Evolutionary conservation across 2,329 filamentous ascomycete species (phyloP).

Genomic region (Xylogone sp.): DNA sequence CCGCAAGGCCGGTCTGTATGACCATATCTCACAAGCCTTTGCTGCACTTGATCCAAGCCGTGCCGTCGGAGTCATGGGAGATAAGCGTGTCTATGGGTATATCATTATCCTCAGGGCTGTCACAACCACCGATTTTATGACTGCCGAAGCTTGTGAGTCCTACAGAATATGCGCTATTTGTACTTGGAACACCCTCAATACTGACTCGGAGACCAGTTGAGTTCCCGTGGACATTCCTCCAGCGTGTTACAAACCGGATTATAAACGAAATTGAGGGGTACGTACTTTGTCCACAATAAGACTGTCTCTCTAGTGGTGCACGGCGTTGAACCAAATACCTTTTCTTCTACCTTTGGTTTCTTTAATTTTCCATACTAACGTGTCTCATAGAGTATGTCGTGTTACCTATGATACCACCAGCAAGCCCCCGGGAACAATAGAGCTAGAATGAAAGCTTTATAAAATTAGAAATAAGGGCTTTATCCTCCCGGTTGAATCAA

Average conservation of each 20-base stretch:
- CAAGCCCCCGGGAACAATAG: conserved; percentile 56
- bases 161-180: conserved; percentile 1
- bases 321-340: not conserved
- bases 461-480: too few relatives aligned
- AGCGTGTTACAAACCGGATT: conserved; percentile 62
- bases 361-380: conserved; percentile 2
- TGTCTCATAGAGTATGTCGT: conserved; percentile 54
- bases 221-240: conserved; percentile 61
- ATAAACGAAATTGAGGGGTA: conserved; percentile 64
- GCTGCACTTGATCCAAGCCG: conserved; percentile 59
- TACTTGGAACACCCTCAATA: conserved; percentile 26
- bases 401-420: conserved; percentile 64
- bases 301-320: not conserved
- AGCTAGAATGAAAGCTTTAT: conserved; percentile 56
- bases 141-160: conserved; percentile 22
- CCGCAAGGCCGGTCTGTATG: conserved; percentile 65
- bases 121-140: conserved; percentile 52
- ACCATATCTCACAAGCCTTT: conserved; percentile 64
- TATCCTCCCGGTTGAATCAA: too few relatives aligned
- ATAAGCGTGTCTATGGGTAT: conserved; percentile 27
- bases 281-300: conserved; percentile 1
- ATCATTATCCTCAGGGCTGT: conserved; percentile 57
- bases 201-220: conserved; percentile 42
- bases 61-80: conserved; percentile 54
- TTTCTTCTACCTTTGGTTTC: not conserved